Percentiles rank a stretch among this genome's conserved stretches.
These are phyloP conservation scores for Penicillium sp. DNA, from an alignment of 2,329 filamentous ascomycete genomes.

Conservation along the genomic window DNA sequence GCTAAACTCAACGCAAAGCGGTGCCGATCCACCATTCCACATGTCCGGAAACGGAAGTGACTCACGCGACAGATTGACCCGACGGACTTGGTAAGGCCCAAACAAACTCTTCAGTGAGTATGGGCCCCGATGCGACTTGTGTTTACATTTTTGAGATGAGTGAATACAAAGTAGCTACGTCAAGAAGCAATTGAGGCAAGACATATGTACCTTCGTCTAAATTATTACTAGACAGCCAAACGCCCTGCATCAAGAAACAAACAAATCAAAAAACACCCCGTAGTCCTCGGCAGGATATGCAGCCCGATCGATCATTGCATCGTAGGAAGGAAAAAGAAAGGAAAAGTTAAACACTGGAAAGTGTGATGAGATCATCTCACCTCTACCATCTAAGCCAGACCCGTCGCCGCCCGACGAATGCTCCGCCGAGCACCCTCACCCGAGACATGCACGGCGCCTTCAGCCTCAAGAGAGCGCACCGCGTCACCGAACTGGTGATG, in stretches of 20 bases:
- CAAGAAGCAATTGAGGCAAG: not conserved
- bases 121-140: too few relatives aligned
- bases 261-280: not conserved
- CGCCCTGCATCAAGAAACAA: not conserved
- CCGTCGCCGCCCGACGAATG: conserved; percentile 62
- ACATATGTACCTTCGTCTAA: not conserved
- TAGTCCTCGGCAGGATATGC: conserved; percentile 19
- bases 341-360: not conserved
- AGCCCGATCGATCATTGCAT: conserved; percentile 32
- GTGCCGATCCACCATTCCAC: not conserved
- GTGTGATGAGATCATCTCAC: not conserved
- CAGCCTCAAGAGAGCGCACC: conserved; percentile 76
- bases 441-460: conserved; percentile 76
- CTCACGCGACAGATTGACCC: conserved; percentile 13
- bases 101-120: too few relatives aligned
- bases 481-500: conserved; percentile 79
- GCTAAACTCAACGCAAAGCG: not conserved
- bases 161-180: too few relatives aligned
- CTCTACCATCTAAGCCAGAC: conserved; percentile 15
- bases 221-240: not conserved
- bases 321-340: conserved; percentile 20
- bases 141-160: too few relatives aligned
- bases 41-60: conserved; percentile 1
- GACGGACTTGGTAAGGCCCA: too few relatives aligned
- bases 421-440: conserved; percentile 84